Evolutionary conservation across 1,139 yeast species (phyloP).

Genomic region (Candida anutae): DNA sequence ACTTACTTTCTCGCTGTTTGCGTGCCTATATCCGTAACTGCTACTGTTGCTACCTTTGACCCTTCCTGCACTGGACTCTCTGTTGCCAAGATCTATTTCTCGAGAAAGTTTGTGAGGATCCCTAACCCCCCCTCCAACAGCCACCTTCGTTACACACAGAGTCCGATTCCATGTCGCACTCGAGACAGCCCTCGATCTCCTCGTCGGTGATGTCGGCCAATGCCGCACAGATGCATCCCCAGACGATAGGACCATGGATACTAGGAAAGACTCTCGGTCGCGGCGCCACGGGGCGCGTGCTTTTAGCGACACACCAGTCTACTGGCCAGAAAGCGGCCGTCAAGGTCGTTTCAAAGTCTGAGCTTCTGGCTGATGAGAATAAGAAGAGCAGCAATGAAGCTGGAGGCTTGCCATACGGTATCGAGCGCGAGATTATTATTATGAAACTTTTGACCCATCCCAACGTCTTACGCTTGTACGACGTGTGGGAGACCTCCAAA

Average conservation of each 20-base stretch:
- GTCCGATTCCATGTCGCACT: constrained; percentile 27
- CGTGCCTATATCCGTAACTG: too few species aligned
- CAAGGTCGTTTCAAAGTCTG: constrained; percentile 67
- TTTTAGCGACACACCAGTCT: constrained; percentile 59
- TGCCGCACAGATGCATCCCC: constrained; percentile 33
- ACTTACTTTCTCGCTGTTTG: too few species aligned
- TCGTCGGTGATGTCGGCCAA: constrained; percentile 29
- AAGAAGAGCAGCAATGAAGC: constrained; percentile 32
- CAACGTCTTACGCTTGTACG: constrained; percentile 66
- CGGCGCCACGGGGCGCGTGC: constrained; percentile 77
- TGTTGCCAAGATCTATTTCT: too few species aligned
- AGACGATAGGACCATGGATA: constrained; percentile 70
- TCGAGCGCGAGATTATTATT: constrained; percentile 74
- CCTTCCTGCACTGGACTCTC: too few species aligned
- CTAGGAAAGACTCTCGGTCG: constrained; percentile 72
- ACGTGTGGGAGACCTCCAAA: constrained; percentile 78
- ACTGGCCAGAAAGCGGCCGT: constrained; percentile 78
- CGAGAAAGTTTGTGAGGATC: too few species aligned
- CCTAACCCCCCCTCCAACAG: too few species aligned
- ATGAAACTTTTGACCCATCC: constrained; percentile 76
- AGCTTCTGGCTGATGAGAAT: constrained; percentile 34
- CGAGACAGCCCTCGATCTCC: constrained; percentile 34
- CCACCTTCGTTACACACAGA: too few species aligned
- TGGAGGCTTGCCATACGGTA: constrained; percentile 63
- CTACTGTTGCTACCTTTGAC: too few species aligned